Evolutionary conservation across 352 stramenopile genomes (phyloP).

Genomic region (Phytopythium litorale): DNA sequence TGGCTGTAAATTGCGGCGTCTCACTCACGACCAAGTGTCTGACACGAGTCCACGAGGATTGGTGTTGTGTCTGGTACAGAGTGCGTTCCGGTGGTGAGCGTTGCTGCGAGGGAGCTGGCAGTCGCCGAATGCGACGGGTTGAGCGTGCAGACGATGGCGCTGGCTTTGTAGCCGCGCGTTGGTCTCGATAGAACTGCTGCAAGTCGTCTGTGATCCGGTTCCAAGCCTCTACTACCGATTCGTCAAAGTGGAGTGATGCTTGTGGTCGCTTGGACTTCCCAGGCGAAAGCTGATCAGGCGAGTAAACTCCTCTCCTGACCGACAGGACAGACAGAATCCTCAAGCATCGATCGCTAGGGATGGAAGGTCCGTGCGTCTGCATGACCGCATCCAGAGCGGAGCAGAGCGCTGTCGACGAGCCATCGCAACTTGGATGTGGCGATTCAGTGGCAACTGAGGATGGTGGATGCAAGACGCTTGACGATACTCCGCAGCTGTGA

Average conservation of each 20-base stretch:
- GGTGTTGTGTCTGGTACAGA: constrained; percentile 8
- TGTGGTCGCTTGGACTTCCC: constrained; percentile 10
- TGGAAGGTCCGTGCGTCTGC: constrained; percentile 19
- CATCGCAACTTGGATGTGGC: background rate
- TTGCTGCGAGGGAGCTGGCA: constrained; percentile 2
- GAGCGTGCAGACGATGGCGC: constrained; percentile 7
- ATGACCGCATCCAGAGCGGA: constrained; percentile 15
- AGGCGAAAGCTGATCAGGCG: background rate
- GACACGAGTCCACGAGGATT: constrained; percentile 15
- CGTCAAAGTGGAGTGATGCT: constrained; percentile 29
- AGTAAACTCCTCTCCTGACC: background rate
- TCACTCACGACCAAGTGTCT: constrained; percentile 12
- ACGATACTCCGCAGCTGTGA: background rate
- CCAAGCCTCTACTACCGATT: constrained; percentile 19
- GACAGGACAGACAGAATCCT: constrained; percentile 18
- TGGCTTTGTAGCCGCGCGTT: background rate
- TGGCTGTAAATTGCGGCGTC: constrained; percentile 28
- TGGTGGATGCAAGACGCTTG: background rate
- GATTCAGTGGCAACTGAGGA: background rate
- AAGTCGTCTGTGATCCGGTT: constrained; percentile 11
- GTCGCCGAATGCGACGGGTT: constrained; percentile 17
- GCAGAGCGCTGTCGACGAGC: background rate
- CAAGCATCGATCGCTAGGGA: constrained; percentile 14
- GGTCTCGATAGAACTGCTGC: constrained; percentile 1
- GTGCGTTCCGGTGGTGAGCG: background rate